phyloP scores from a whole-genome alignment of 2,329 filamentous ascomycete genomes.

The Stemphylium beticola region DNA sequence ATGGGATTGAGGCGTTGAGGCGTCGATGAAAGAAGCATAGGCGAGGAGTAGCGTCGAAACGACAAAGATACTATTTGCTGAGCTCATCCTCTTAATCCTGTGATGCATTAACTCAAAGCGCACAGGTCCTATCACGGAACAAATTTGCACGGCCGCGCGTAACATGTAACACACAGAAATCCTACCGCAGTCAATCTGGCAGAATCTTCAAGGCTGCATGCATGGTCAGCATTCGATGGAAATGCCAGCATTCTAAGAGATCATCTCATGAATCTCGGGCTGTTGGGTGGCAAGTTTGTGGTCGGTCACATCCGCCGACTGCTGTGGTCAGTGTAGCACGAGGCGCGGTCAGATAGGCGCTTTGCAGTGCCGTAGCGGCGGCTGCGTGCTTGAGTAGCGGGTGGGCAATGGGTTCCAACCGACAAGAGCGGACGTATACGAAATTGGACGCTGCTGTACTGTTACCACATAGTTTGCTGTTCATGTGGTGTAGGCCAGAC shows the following conservation, averaged over 20 bases:
- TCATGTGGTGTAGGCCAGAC: neutral
- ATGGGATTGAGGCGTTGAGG: neutral
- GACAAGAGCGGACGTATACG: neutral
- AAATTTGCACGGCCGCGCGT: neutral
- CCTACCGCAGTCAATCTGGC: neutral
- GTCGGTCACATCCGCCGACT: neutral
- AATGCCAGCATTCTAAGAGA: neutral
- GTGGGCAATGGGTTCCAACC: neutral
- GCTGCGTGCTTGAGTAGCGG: neutral
- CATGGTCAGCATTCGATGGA: neutral
- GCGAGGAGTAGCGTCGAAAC: constrained; percentile 14
- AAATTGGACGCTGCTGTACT: neutral
- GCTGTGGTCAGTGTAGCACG: constrained; percentile 13
- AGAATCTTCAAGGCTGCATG: neutral
- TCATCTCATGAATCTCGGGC: neutral
- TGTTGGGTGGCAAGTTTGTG: neutral
- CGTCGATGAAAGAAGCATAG: constrained; percentile 5
- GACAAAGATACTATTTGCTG: constrained; percentile 10
- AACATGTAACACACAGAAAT: constrained; percentile 1
- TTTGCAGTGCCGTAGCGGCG: neutral
- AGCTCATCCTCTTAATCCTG: constrained; percentile 7
- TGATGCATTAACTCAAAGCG: neutral
- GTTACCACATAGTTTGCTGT: neutral
- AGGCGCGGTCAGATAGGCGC: constrained; percentile 10
- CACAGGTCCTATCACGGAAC: neutral